Evolutionary conservation across 2,329 filamentous ascomycete species (phyloP), one percentile per base, ranked within the genome.

Genomic region (Colletotrichum spaethianum): DNA sequence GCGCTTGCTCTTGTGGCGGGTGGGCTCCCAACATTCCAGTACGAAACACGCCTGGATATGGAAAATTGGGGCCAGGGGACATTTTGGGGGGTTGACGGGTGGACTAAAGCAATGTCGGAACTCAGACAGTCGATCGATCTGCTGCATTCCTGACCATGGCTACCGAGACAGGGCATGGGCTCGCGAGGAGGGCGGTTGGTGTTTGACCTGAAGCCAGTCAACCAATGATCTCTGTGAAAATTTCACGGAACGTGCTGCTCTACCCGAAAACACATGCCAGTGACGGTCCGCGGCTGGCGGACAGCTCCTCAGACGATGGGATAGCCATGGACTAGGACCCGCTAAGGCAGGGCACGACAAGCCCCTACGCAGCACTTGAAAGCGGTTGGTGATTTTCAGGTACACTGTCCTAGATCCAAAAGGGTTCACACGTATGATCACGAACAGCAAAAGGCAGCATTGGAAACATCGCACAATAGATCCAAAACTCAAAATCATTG

Each of bases 1-100:
- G 53, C 65, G 38, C 44, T 69, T 69, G 57, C 60, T 48, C 44
- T 31, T 44, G 69, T 72, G 69, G 69, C 69, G 40, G 69, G 69
- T 46, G 69, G 57, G 36, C 28, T 23, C 16, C 20, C 18, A 69
- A 31, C 69, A 72, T 72, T 72, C 65, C 69, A 69, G 23, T 28
- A 26, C 48, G 28, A 52, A 57, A 59, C 63, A 52, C 26, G 28
- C 5, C 33, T n/a, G 20, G 38, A n/a, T 26, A 31, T 28, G 23
- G 23, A 20, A 16, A 20, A 48, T 31, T 36, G 31, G 48, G 36
- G 11, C 23, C 33, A 31, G 18, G 8, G 9, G 36, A 20, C 28
- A 36, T 33, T 26, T 60, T 46, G 65, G 36, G 36, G 38, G 4
- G 18, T 40, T 8, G 44, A 36, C 48, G 33, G 28, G 18, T 23